Percentiles rank a stretch among this genome's conserved stretches.
Evolutionary conservation across 2,329 filamentous ascomycete genomes (phyloP).

Genomic region (Zymoseptoria brevis): DNA sequence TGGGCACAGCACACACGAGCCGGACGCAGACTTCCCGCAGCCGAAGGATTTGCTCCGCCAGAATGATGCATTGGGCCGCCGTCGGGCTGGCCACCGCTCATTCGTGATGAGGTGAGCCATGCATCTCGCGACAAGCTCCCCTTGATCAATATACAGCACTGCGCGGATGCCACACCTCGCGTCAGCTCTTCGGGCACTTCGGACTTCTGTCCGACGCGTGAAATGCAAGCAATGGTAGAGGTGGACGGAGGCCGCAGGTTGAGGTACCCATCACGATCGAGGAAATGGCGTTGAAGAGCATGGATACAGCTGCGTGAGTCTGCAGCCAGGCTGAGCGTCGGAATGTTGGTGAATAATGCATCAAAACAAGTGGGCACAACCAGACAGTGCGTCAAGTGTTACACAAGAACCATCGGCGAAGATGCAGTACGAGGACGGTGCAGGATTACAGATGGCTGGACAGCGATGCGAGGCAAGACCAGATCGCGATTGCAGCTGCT

Average conservation of each 20-base stretch:
- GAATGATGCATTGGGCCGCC: neutral
- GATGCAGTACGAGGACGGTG: no score
- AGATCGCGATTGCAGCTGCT: neutral
- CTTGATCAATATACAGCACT: no score
- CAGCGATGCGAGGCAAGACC: neutral
- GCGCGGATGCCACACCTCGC: no score
- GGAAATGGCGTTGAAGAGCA: neutral
- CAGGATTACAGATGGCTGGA: neutral
- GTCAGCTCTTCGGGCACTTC: neutral
- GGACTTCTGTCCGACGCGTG: neutral
- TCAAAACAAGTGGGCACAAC: neutral
- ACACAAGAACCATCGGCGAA: neutral
- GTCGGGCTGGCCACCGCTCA: neutral
- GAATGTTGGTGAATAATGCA: no score
- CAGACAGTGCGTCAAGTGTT: neutral
- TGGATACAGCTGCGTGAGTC: neutral
- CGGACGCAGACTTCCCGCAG: slow-evolving; percentile 12
- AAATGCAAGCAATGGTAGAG: neutral
- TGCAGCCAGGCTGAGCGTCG: neutral
- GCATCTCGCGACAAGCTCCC: neutral
- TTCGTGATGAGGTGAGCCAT: neutral
- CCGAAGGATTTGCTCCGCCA: slow-evolving; percentile 3
- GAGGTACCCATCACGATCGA: neutral
- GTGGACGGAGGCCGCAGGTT: neutral
- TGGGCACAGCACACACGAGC: slow-evolving; percentile 4